Conservation (phyloP, 495 filamentous ascomycete genomes). For the Lophiotrema nucula region DNA sequence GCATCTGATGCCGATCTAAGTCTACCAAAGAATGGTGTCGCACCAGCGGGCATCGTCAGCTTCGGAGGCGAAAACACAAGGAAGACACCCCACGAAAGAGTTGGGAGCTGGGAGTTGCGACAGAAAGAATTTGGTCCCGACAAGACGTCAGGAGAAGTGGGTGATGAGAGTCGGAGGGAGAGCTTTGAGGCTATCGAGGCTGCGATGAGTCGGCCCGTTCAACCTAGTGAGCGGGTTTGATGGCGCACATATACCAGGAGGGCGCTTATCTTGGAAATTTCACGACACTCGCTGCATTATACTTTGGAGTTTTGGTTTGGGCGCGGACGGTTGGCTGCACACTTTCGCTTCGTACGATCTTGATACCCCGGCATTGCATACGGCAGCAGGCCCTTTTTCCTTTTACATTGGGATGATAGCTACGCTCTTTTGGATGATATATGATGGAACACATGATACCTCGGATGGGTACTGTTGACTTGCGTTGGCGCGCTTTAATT, state of each 20-base stretch:
- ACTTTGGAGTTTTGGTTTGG: too few relatives aligned
- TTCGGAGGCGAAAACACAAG: constrained; percentile 12
- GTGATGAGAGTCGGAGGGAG: constrained; percentile 21
- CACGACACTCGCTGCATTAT: too few relatives aligned
- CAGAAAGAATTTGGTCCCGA: constrained; percentile 29
- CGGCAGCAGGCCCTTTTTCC: neutral
- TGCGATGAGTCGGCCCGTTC: constrained; percentile 33
- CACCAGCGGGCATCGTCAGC: constrained; percentile 30
- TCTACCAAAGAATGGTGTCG: constrained; percentile 31
- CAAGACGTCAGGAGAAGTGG: neutral
- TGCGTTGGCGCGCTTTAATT: too few relatives aligned
- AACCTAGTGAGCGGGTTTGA: constrained; percentile 39
- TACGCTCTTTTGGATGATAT: too few relatives aligned
- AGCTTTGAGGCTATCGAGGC: constrained; percentile 39
- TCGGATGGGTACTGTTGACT: too few relatives aligned
- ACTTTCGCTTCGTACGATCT: constrained; percentile 22
- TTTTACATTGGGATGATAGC: too few relatives aligned
- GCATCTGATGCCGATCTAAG: constrained; percentile 40
- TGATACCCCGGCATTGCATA: constrained; percentile 10
- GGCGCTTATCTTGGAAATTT: too few relatives aligned
- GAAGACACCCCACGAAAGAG: constrained; percentile 36
- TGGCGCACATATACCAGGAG: neutral
- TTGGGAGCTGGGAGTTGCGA: constrained; percentile 45
- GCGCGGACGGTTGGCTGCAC: too few relatives aligned
- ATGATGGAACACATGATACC: too few relatives aligned